Evolutionary conservation across 2,329 filamentous ascomycete genomes (phyloP).

Genomic region (Neofusicoccum parvum): DNA sequence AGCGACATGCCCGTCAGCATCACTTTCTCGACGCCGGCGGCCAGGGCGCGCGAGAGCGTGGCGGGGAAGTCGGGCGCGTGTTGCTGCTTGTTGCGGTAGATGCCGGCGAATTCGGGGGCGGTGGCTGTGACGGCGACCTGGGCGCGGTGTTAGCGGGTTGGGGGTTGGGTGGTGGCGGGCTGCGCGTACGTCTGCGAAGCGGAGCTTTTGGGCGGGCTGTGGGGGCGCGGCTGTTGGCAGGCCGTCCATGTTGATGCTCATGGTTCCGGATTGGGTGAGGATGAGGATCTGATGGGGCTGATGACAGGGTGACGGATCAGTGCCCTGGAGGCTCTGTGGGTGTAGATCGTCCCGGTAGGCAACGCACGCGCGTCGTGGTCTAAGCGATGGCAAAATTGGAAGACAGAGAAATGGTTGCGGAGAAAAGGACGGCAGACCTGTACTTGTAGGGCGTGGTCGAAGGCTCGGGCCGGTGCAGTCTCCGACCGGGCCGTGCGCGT

Average conservation of each 20-base stretch:
- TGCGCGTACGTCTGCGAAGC: neutral
- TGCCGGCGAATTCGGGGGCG: conserved; percentile 50
- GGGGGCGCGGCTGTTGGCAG: neutral
- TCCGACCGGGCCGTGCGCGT: no score
- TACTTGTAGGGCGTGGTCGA: no score
- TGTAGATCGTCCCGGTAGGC: no score
- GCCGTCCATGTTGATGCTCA: neutral
- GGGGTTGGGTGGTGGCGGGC: neutral
- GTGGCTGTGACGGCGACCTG: conserved; percentile 40
- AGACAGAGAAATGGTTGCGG: no score
- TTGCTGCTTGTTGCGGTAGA: conserved; percentile 54
- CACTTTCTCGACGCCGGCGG: conserved; percentile 47
- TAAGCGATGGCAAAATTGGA: no score
- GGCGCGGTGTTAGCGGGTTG: neutral
- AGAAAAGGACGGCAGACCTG: no score
- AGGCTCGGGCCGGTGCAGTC: no score
- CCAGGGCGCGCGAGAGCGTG: conserved; percentile 46
- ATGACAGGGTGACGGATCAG: no score
- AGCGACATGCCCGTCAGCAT: conserved; percentile 42
- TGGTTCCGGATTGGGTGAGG: neutral
- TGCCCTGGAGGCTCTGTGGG: no score
- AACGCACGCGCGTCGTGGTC: no score
- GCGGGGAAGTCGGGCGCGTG: conserved; percentile 49
- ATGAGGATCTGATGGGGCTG: no score
- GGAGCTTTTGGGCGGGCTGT: neutral